A percentile compares a stretch with the other conserved stretches of the same genome.
Conservation (phyloP, 1,139 yeast species). For the Taphrina confusa region DNA sequence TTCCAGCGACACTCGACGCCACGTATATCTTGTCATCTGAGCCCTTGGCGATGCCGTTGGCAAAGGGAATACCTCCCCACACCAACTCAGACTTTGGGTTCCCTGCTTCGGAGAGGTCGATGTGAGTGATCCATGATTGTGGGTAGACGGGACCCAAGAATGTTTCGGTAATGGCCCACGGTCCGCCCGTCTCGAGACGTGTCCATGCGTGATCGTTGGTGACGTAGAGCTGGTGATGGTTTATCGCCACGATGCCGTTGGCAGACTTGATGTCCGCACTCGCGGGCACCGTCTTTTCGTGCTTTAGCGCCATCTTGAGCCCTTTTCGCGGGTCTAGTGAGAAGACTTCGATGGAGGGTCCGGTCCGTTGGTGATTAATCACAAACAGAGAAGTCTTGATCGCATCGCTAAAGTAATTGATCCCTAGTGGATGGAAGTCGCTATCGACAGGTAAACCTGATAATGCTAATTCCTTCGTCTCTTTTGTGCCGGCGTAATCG, state of each 20-base stretch:
- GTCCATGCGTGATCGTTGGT: conserved; percentile 32
- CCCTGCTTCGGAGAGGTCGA: not conserved
- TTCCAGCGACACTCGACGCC: conserved; percentile 15
- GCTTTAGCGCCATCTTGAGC: not conserved
- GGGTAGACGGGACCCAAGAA: conserved; percentile 8
- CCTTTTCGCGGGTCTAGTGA: conserved; percentile 1
- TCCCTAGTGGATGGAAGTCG: conserved; percentile 31
- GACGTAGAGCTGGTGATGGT: conserved; percentile 19
- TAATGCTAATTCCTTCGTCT: conserved; percentile 2
- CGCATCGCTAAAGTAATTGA: conserved; percentile 14
- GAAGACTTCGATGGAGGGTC: conserved; percentile 28
- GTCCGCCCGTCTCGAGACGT: conserved; percentile 3
- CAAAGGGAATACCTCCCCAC: conserved; percentile 1
- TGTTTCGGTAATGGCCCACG: conserved; percentile 8
- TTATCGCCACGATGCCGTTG: conserved; percentile 16
- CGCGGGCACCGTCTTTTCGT: conserved; percentile 12
- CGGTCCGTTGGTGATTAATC: conserved; percentile 27
- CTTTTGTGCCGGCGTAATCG: conserved; percentile 14
- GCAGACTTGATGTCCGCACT: conserved; percentile 19
- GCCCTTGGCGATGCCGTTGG: conserved; percentile 25
- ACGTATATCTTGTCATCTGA: not conserved
- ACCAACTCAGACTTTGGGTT: not conserved
- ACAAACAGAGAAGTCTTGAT: conserved; percentile 18
- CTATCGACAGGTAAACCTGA: conserved; percentile 2
- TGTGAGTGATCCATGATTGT: conserved; percentile 21